Evolutionary conservation across 208 protist species (phyloP).

Genomic region (Leishmania aethiopica): DNA sequence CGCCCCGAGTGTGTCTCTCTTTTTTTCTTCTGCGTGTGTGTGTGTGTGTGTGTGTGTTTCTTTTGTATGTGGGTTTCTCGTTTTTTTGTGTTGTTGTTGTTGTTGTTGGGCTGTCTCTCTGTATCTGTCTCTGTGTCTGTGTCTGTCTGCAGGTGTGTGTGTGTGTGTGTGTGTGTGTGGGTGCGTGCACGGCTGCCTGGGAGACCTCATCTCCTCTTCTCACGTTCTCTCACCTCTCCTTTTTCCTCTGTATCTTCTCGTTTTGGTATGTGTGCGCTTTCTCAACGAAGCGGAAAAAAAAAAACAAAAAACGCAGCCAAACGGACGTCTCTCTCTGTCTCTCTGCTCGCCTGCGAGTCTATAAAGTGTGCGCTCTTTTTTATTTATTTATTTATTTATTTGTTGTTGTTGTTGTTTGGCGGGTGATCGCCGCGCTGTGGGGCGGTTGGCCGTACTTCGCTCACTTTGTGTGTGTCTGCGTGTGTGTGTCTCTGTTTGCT

Average conservation of each 20-base stretch:
- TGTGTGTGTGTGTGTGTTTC: neutral
- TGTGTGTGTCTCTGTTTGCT: neutral
- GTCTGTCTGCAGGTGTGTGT: neutral
- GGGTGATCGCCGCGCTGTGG: neutral
- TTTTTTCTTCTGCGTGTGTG: neutral
- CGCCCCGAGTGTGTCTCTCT: neutral
- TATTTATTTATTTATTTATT: too few relatives aligned
- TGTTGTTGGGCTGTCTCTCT: neutral
- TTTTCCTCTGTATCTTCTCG: neutral
- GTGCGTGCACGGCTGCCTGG: neutral
- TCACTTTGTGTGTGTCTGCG: neutral
- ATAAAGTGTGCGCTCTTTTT: neutral
- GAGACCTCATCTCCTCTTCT: neutral
- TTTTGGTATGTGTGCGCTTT: neutral
- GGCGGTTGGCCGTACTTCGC: neutral
- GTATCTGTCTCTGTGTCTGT: neutral
- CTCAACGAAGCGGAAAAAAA: too few relatives aligned
- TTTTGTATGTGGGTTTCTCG: neutral
- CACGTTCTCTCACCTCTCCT: neutral
- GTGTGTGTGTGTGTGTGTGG: neutral
- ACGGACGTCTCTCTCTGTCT: neutral
- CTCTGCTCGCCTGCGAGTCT: neutral
- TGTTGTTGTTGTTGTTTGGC: too few relatives aligned
- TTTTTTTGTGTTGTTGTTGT: neutral
- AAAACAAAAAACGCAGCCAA: too few relatives aligned